A percentile compares a stretch with the other conserved stretches of the same genome.
Evolutionary conservation across 1,139 yeast genomes (phyloP).

Genomic region (Hemisphaericaspora subhashii): DNA sequence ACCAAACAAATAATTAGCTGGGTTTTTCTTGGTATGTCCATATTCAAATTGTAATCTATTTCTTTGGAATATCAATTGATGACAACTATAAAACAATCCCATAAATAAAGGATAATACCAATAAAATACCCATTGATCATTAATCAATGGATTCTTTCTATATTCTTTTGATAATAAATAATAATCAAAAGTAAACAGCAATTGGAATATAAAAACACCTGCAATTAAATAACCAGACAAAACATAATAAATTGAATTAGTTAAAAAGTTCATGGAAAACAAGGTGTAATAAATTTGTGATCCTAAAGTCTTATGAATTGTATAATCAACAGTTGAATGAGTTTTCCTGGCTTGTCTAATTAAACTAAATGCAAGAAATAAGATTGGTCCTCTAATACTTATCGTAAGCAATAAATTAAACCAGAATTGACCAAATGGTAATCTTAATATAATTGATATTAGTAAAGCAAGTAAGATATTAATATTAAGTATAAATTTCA

Average conservation of each 20-base stretch:
- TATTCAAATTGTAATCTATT: constrained; percentile 56
- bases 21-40: constrained; percentile 44
- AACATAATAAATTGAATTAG: constrained; percentile 35
- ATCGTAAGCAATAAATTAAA: constrained; percentile 28
- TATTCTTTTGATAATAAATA: constrained; percentile 47
- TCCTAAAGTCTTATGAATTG: constrained; percentile 50
- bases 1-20: constrained; percentile 35
- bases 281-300: constrained; percentile 49
- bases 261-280: constrained; percentile 39
- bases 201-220: constrained; percentile 30
- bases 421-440: constrained; percentile 35
- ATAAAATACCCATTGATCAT: constrained; percentile 61
- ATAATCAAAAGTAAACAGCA: constrained; percentile 28
- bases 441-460: constrained; percentile 24
- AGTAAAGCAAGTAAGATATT: constrained; percentile 27
- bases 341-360: constrained; percentile 51
- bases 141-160: constrained; percentile 54
- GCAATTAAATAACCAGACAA: constrained; percentile 36
- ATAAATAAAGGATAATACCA: constrained; percentile 39
- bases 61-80: constrained; percentile 58
- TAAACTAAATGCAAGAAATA: constrained; percentile 30
- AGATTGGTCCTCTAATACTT: constrained; percentile 31
- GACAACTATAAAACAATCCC: constrained; percentile 50
- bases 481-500: constrained; percentile 37
- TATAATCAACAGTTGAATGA: constrained; percentile 51